These are phyloP conservation scores for sorghum (Sorghum bicolor) DNA, from an alignment of 176 grass and related monocot species.

Conservation along the genomic window Sorghum_bicolor_NCBIv3 NC_012871.2:60001501-60002000, in stretches of 20 bases:
- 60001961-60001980: slow-evolving; percentile 35
- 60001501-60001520: slow-evolving; percentile 34
- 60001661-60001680: neutral
- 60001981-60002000: slow-evolving; percentile 43
- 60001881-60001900: slow-evolving; percentile 36
- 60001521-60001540: slow-evolving; percentile 29
- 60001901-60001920: slow-evolving; percentile 38
- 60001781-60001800: slow-evolving; percentile 51
- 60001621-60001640: slow-evolving; percentile 38
- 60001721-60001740: neutral
- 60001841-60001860: slow-evolving; percentile 41
- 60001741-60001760: neutral
- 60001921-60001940: slow-evolving; percentile 48
- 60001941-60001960: slow-evolving; percentile 26
- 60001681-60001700: slow-evolving; percentile 16
- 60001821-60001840: slow-evolving; percentile 28
- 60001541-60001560: slow-evolving; percentile 55
- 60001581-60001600: slow-evolving; percentile 47
- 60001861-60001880: slow-evolving; percentile 48
- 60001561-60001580: slow-evolving; percentile 35
- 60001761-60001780: slow-evolving; percentile 39
- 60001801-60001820: slow-evolving; percentile 40
- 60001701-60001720: neutral
- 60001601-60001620: slow-evolving; percentile 51
- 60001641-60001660: slow-evolving; percentile 39